These are phyloP conservation scores for Pterulicium gracile DNA, from an alignment of 1,284 basidiomycete genomes.

Conservation along the genomic window DNA sequence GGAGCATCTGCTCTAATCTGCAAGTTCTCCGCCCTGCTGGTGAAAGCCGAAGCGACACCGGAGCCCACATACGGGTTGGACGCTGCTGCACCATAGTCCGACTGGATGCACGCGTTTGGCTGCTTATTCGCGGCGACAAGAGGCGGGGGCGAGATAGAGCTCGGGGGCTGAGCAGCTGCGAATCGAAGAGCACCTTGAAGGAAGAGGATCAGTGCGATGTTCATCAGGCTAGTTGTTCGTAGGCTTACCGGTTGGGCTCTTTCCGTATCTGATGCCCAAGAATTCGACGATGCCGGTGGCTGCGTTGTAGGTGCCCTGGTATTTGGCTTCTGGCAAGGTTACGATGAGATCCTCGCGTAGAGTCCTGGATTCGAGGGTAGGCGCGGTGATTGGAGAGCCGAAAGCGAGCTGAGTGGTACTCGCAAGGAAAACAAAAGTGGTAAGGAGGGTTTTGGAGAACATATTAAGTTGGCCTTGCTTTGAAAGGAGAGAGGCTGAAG, in stretches of 20 bases:
- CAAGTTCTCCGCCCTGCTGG: neutral
- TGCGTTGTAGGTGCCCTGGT: slow-evolving; percentile 8
- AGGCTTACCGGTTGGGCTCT: neutral
- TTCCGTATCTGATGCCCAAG: neutral
- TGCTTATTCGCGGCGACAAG: slow-evolving; percentile 1
- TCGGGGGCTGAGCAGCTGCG: neutral
- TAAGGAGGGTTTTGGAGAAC: too few relatives aligned
- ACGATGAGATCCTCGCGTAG: too few relatives aligned
- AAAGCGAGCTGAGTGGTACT: too few relatives aligned
- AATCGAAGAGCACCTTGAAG: neutral
- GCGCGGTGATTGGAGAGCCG: too few relatives aligned
- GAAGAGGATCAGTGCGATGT: neutral
- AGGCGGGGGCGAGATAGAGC: too few relatives aligned
- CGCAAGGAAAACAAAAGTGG: too few relatives aligned
- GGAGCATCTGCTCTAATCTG: neutral
- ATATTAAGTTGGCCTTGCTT: too few relatives aligned
- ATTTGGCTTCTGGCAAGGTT: slow-evolving; percentile 9
- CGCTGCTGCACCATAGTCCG: neutral
- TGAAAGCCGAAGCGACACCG: neutral
- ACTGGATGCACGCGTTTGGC: neutral
- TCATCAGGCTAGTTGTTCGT: neutral
- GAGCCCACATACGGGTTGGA: neutral
- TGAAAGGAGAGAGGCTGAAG: too few relatives aligned
- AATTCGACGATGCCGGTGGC: slow-evolving; percentile 9
- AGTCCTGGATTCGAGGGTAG: slow-evolving; percentile 11